Evolutionary conservation across 202 grass and related monocot genomes (phyloP), one percentile per base, ranked within the genome.

Genomic region (Carex arenaria): DNA sequence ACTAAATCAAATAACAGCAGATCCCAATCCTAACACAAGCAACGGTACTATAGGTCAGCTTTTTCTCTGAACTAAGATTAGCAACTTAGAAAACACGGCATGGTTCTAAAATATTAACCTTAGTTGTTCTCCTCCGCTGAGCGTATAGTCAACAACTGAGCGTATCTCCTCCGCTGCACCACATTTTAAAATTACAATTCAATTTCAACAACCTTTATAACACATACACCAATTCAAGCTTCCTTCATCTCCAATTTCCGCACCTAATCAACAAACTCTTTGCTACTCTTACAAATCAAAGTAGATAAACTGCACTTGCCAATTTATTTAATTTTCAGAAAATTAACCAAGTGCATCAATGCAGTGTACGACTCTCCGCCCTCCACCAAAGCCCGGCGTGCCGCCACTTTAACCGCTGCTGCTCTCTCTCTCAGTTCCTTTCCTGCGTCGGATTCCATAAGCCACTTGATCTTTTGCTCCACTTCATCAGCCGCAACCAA

Each of bases 401-500:
- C 85, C 68, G 34, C 69, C 26, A 65, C 22, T 87, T 79, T 87
- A 52, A 83, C 82, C 14, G 23, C 71, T 26, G 67, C 36, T 56
- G 87, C 79, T 23, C 87, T 82, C 67, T 83, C 85, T 23, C 85
- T 77, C 77, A 92, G 82, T 78, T 2, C 23, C 78, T 61, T 81
- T 2, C 47, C 47, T 13, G 11, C 47, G 47, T 51, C 47, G 2
- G 47, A 51, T 51, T 51, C 47, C 47, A 13, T 89, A 17, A 92
- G 38, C 87, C 90, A 92, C 7, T 78, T 51, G 64, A 89, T 83
- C 85, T 92, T 92, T 2, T 20, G 53, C 49, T 69, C 90, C 51
- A 92, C 82, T 23, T 89, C 87, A 15, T 32, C 85, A 1, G 78
- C 87, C 2, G 5, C 4, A n/a, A 89, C 90, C 53, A 73, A 1